Percentiles rank a stretch among this genome's conserved stretches.
Evolutionary conservation across 495 filamentous ascomycete species (phyloP).

Genomic region (Penicillium crystallinum): DNA sequence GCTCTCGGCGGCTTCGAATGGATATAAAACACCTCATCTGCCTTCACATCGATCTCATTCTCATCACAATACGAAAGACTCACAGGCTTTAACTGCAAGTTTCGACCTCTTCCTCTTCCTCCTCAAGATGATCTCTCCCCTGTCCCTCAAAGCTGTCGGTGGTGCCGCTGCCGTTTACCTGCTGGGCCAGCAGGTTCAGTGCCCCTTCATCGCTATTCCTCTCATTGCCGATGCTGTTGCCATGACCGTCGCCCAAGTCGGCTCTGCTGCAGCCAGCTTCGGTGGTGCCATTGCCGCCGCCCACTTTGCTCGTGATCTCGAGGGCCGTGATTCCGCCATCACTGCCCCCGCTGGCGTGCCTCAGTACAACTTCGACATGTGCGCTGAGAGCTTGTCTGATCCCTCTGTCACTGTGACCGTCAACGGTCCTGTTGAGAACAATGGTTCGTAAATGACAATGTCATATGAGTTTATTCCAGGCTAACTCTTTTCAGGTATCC

Average conservation of each 20-base stretch:
- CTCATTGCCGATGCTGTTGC: not conserved
- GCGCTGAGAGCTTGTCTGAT: not conserved
- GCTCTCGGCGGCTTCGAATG: no score
- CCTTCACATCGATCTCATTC: no score
- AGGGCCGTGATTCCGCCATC: not conserved
- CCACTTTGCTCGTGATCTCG: not conserved
- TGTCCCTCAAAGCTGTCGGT: not conserved
- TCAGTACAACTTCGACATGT: slow-evolving; percentile 3
- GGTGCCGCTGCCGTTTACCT: not conserved
- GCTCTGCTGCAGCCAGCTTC: not conserved
- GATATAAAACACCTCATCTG: no score
- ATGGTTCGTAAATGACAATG: no score
- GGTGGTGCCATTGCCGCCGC: not conserved
- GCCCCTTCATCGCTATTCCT: not conserved
- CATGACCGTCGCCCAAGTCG: not conserved
- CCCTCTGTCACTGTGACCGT: not conserved
- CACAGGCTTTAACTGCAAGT: no score
- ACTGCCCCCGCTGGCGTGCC: not conserved
- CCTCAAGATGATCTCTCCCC: not conserved
- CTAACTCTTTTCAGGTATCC: not conserved
- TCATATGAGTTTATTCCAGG: no score
- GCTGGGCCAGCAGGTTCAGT: not conserved
- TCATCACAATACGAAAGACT: no score
- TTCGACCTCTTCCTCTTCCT: no score
- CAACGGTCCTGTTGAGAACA: not conserved